A percentile compares a stretch with the other conserved stretches of the same genome.
Evolutionary conservation across 2,329 filamentous ascomycete genomes (phyloP).

Genomic region (Alternaria panax): DNA sequence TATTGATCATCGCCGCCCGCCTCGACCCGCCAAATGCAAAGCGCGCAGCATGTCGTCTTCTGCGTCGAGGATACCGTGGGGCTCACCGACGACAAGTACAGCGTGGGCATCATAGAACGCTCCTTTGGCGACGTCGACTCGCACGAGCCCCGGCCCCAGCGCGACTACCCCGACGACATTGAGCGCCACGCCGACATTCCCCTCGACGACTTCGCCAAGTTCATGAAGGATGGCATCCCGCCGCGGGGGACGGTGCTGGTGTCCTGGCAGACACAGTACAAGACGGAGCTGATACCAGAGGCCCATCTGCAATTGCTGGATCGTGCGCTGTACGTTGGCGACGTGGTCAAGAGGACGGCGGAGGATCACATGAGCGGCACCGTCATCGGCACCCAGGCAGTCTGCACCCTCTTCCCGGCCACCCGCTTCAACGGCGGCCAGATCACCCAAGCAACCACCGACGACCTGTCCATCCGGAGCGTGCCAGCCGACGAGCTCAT

Average conservation of each 20-base stretch:
- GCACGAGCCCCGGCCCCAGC: slow-evolving; percentile 54
- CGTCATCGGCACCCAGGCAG: slow-evolving; percentile 58
- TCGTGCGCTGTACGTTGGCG: slow-evolving; percentile 62
- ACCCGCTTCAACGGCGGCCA: slow-evolving; percentile 35
- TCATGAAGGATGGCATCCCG: slow-evolving; percentile 56
- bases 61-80: slow-evolving; percentile 54
- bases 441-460: slow-evolving; percentile 31
- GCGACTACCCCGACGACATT: slow-evolving; percentile 49
- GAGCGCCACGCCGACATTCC: slow-evolving; percentile 45
- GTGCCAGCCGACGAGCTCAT: slow-evolving; percentile 57
- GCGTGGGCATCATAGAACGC: slow-evolving; percentile 56
- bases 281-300: slow-evolving; percentile 51
- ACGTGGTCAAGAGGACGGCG: slow-evolving; percentile 60
- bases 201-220: slow-evolving; percentile 46
- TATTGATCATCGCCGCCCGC: slow-evolving; percentile 17
- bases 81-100: slow-evolving; percentile 48
- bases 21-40: slow-evolving; percentile 10
- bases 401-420: slow-evolving; percentile 55
- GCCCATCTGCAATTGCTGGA: slow-evolving; percentile 60
- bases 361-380: slow-evolving; percentile 62
- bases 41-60: slow-evolving; percentile 37
- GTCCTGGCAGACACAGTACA: slow-evolving; percentile 54
- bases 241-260: slow-evolving; percentile 62
- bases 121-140: slow-evolving; percentile 55
- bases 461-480: slow-evolving; percentile 48